Percentiles rank a stretch among this genome's conserved stretches.
These are phyloP conservation scores for Nitzschia inconspicua DNA, from an alignment of 108 stramenopile genomes.

Conservation along the genomic window DNA sequence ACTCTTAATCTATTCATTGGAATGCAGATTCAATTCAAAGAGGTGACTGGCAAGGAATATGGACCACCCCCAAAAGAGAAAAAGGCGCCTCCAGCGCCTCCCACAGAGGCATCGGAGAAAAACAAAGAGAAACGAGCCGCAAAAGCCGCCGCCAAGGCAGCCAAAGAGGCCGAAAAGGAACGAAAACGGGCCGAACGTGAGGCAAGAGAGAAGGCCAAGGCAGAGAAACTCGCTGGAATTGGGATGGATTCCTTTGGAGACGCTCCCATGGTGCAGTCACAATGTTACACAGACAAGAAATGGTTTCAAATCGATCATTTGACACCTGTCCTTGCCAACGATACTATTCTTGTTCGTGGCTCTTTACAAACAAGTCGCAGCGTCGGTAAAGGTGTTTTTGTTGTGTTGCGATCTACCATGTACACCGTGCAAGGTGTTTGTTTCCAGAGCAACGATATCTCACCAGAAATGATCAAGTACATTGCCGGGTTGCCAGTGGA, in stretches of 20 bases:
- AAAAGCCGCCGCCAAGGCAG: constrained; percentile 75
- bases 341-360: constrained; percentile 85
- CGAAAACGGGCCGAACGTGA: constrained; percentile 78
- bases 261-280: constrained; percentile 78
- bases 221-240: constrained; percentile 66
- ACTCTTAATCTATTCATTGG: not conserved
- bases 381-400: constrained; percentile 95
- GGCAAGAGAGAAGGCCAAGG: constrained; percentile 75
- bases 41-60: constrained; percentile 61
- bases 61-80: constrained; percentile 41
- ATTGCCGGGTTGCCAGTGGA: constrained; percentile 83
- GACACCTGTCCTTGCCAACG: constrained; percentile 67
- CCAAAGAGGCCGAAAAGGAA: constrained; percentile 87
- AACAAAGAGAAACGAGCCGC: constrained; percentile 81
- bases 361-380: constrained; percentile 77
- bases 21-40: constrained; percentile 57
- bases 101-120: constrained; percentile 69
- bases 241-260: constrained; percentile 92
- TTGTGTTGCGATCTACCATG: constrained; percentile 87
- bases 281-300: constrained; percentile 36
- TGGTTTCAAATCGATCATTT: constrained; percentile 85
- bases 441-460: constrained; percentile 66
- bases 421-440: constrained; percentile 94
- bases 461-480: constrained; percentile 95
- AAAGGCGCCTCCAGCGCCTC: constrained; percentile 24